Evolutionary conservation across 2,329 filamentous ascomycete genomes (phyloP), one percentile per base, ranked within the genome.

Genomic region (Dactylonectria macrodidyma): DNA sequence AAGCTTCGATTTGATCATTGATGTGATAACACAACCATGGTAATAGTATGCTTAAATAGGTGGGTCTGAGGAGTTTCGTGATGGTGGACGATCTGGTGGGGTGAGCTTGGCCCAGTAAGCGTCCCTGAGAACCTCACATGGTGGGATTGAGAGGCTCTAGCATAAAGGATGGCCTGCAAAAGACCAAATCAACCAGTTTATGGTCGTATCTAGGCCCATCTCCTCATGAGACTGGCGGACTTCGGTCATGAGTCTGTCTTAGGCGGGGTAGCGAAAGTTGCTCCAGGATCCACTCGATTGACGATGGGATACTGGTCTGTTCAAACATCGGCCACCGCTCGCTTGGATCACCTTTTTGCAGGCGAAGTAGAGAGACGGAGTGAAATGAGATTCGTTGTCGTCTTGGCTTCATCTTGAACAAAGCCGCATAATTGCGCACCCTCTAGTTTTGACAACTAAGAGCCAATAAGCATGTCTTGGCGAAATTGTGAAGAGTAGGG

Each of bases 41-140:
- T 46, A 47, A 26, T 36, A 22, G 57, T 61, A 47, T 64, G 54
- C 62, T 61, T 58, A 61, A 61, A 33, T 56, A n/a, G 51, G 58
- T 56, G 44, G 54, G 47, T 12, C 44, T 33, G 26, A 51, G 59
- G 41, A 10, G 30, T 9, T 10, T 26, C 24, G 30, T 41, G 30
- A n/a, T 52, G 52, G 47, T 26, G 30, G 38, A 47, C 38, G 36
- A 59, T 59, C 46, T 8, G 30, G 26, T 19, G 30, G 30, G 30
- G 57, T 7, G 7, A 46, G n/a, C n/a, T 34, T 12, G 52, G 34
- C 9, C 56, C 44, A 38, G 52, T 59, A 7, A 55, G 38, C 56
- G 33, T 26, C 2, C 16, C 9, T 10, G 33, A 22, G 14, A 33
- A 26, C 11, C 22, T 56, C 62, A 60, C 57, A 60, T 56, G 56